Evolutionary conservation across 768 basidiomycete genomes (phyloP).

Genomic region (Lactifluus echinatus): DNA sequence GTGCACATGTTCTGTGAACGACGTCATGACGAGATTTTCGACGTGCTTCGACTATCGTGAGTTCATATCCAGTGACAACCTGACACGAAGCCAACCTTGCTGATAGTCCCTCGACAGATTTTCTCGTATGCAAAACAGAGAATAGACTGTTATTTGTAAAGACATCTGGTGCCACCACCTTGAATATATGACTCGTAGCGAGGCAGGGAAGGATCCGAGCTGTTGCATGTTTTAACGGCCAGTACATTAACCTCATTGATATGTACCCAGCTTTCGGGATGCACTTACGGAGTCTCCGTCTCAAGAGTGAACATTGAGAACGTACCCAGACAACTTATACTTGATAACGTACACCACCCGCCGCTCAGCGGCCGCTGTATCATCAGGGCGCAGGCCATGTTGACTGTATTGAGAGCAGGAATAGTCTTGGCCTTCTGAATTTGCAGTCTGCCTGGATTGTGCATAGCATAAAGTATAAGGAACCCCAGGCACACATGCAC

Average conservation of each 20-base stretch:
- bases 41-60: neutral
- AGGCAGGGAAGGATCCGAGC: constrained; percentile 26
- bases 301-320: constrained; percentile 14
- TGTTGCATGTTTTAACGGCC: neutral
- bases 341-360: too few relatives aligned
- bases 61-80: neutral
- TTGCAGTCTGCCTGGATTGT: too few relatives aligned
- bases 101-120: constrained; percentile 20
- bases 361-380: too few relatives aligned
- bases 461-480: too few relatives aligned
- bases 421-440: too few relatives aligned
- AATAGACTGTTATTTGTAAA: constrained; percentile 26
- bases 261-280: constrained; percentile 16
- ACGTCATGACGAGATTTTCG: constrained; percentile 8
- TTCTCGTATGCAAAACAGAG: constrained; percentile 27
- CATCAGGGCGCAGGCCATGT: too few relatives aligned
- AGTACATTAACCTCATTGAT: neutral
- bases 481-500: too few relatives aligned
- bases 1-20: constrained; percentile 4
- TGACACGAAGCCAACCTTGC: neutral
- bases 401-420: too few relatives aligned
- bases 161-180: constrained; percentile 22
- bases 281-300: too few relatives aligned
- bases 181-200: constrained; percentile 26
- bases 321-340: too few relatives aligned